Conservation (phyloP, 2,329 filamentous ascomycete genomes). For the Phyllosticta capitalensis region DNA sequence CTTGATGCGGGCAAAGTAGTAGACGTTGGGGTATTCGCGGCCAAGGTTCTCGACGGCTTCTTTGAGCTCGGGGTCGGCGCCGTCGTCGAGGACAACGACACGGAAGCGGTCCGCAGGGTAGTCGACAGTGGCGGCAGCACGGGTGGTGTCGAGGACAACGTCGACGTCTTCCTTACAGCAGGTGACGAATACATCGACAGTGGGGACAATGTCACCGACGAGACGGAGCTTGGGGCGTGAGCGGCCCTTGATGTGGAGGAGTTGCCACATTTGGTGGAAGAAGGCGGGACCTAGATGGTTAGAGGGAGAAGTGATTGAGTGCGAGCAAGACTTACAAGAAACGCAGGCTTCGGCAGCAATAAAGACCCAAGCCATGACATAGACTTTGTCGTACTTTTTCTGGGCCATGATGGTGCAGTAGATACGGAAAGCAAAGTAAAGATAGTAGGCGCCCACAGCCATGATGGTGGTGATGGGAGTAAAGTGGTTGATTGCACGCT, state of each 20-base stretch:
- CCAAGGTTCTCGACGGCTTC: slow-evolving; percentile 26
- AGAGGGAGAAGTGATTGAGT: background rate
- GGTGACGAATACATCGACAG: slow-evolving; percentile 36
- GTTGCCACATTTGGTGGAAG: background rate
- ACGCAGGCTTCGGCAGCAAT: slow-evolving; percentile 1
- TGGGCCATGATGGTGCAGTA: slow-evolving; percentile 1
- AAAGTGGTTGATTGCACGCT: background rate
- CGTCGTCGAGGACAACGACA: slow-evolving; percentile 34
- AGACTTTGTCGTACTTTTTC: background rate
- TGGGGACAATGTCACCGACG: slow-evolving; percentile 18
- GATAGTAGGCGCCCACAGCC: background rate
- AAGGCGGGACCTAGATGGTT: background rate
- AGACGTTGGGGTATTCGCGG: slow-evolving; percentile 28
- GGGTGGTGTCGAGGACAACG: slow-evolving; percentile 33
- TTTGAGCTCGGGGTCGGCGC: slow-evolving; percentile 24
- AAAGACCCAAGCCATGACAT: slow-evolving; percentile 2
- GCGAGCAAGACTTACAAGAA: background rate
- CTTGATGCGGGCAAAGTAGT: slow-evolving; percentile 36
- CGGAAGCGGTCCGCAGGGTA: slow-evolving; percentile 31
- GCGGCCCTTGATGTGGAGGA: background rate
- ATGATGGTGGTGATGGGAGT: background rate
- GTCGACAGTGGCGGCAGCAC: slow-evolving; percentile 30
- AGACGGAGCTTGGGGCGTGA: background rate
- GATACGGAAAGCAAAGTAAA: slow-evolving; percentile 4
- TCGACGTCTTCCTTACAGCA: slow-evolving; percentile 36